Evolutionary conservation across 1,284 basidiomycete genomes (phyloP), one percentile per base, ranked within the genome.

Genomic region (Fomitopsis palustris): DNA sequence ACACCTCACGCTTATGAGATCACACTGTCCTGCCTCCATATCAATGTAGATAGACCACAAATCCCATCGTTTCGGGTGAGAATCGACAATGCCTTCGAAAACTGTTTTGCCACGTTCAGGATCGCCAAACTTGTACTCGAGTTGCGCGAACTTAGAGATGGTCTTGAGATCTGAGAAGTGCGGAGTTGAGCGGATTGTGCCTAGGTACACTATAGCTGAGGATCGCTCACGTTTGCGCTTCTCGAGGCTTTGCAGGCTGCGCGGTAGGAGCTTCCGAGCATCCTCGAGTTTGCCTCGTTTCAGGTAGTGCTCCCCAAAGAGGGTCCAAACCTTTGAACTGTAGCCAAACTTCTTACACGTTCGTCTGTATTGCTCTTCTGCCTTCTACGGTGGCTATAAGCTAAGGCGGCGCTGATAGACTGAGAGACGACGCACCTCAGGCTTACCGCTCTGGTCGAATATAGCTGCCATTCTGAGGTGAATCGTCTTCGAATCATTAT

Each of bases 1-100:
- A 29, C 72, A 88, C 84, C 94, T 80, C 47, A 93, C 73, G 65
- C 82, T 86, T 64, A 89, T 88, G 37, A 96, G 87, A 73, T 96
- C 86, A 23, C 81, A 76, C 71, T 89, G 85, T 49, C 83, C 82
- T 6, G 87, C 88, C 70, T 98, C 93, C 87, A 98, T 95, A 72
- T 99, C 97, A 71, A 98, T 88, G 75, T 99, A 99, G 58, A 98
- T 81, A 59, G 91, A 92, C 96, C 98, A 99, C 42, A 98, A 77
- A 72, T 99, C 96, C 78, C 95, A 88, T 53, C 95, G 86, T 73
- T 96, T 98, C 2, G 95, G 89, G 76, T 98, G 93, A 16, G 90
- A 92, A 71, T 96, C 94, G 31, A 99, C 81, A 58, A 99, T 92
- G 38, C 96, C 97, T 72, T 99, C 97, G 63, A 98, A 99, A 57